Evolutionary conservation across 495 filamentous ascomycete species (phyloP), one percentile per base, ranked within the genome.

Genomic region (Penicillium coprophilum): DNA sequence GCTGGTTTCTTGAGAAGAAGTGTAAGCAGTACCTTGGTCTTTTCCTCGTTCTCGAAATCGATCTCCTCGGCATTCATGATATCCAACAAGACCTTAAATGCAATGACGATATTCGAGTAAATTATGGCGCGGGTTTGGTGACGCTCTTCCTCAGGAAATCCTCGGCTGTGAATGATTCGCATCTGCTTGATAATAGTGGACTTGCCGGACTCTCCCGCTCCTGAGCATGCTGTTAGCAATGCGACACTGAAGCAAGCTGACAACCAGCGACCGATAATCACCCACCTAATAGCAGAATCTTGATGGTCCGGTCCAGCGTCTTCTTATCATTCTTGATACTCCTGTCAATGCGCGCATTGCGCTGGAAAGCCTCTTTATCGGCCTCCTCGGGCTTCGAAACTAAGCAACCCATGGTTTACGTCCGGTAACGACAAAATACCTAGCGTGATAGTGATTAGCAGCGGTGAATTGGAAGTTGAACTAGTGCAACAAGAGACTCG

Each of bases 141-240:
- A 61, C 93, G 88, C 71, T 98, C 94, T 60, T 85, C 87, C 61
- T 92, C 86, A 41, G 88, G 90, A 71, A 97, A 97, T 20, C 95
- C 94, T 69, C 90, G 84, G 39, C 91, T 87, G 68, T 98, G 92
- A 63, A 98, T 97, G 72, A 98, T 87, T 67, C 93, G 92, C 94
- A 98, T 98, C 80, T 98, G 94, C 78, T 98, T 98, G 50, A 98
- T 82, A 56, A 98, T 92, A 6, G 94, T 98, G 8, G 94, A 98
- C 71, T 98, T 98, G 41, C 94, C 94, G 28, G 91, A 96, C 77
- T 98, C 94, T 65, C 94, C 94, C 64, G 94, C 94, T 69, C 94
- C 94, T 97, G 44, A 12, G 54, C 6, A 36, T 23, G 21, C 19
- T 11, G 50, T 60, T 36, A 66, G 66, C 38, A 43, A 32, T 19